phyloP scores from a whole-genome alignment of 1,139 yeast species.

The Yamadazyma diddensiae region DNA sequence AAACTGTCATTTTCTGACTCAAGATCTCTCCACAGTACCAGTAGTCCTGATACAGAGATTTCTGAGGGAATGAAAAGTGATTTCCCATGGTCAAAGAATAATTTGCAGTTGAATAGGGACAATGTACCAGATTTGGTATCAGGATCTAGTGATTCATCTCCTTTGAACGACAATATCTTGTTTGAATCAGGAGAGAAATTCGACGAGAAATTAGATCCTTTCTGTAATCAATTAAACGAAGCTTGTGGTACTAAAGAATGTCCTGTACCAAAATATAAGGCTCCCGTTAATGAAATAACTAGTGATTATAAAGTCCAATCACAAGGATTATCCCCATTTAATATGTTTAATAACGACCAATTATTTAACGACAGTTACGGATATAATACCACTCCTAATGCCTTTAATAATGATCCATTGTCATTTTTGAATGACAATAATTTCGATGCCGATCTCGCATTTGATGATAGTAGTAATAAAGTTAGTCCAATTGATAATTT shows the following conservation, averaged over 20 bases:
- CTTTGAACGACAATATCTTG: conserved; percentile 38
- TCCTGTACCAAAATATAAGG: conserved; percentile 56
- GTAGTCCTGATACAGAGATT: conserved; percentile 22
- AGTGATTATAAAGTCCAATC: not conserved
- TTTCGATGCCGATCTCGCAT: conserved; percentile 52
- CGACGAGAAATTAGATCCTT: conserved; percentile 52
- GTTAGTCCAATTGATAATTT: conserved; percentile 31
- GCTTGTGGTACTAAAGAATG: conserved; percentile 81
- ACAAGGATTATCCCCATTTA: conserved; percentile 18
- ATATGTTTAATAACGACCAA: conserved; percentile 26
- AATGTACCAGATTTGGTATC: conserved; percentile 37
- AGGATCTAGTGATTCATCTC: conserved; percentile 37
- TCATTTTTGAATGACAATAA: conserved; percentile 45
- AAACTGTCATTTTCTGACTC: conserved; percentile 13
- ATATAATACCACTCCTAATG: conserved; percentile 17
- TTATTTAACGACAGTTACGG: conserved; percentile 23
- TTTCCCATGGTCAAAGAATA: conserved; percentile 33
- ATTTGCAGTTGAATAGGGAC: conserved; percentile 11
- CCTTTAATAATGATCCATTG: conserved; percentile 33
- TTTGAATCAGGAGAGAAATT: conserved; percentile 24
- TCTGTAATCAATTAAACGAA: conserved; percentile 69
- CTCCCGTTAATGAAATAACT: not conserved
- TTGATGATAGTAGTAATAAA: conserved; percentile 26
- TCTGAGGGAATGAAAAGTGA: conserved; percentile 22
- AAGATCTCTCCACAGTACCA: conserved; percentile 13